Conservation (phyloP, 805 yeast genomes). For the Candida insectorum region DNA sequence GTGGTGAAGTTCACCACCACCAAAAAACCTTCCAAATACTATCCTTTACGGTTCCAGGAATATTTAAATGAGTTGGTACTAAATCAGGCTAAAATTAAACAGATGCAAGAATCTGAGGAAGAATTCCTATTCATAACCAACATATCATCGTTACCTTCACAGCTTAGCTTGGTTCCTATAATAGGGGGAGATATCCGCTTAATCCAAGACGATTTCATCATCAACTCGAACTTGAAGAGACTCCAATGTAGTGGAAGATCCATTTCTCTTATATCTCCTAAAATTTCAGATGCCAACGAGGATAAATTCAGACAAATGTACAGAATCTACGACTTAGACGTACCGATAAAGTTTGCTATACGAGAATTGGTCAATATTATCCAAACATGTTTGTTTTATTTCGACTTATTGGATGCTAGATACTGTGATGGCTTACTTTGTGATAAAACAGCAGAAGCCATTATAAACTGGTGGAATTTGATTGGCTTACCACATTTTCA, state of each 20-base stretch:
- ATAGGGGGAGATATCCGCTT: constrained; percentile 54
- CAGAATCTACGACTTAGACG: constrained; percentile 47
- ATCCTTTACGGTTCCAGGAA: constrained; percentile 51
- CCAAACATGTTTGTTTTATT: constrained; percentile 77
- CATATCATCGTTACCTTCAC: constrained; percentile 74
- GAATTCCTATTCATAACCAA: constrained; percentile 70
- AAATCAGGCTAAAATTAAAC: constrained; percentile 69
- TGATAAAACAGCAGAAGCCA: constrained; percentile 68
- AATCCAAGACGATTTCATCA: constrained; percentile 56
- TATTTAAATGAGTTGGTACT: constrained; percentile 64
- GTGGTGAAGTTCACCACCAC: constrained; percentile 56
- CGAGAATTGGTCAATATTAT: constrained; percentile 68
- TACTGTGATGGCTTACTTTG: constrained; percentile 86
- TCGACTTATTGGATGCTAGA: constrained; percentile 62
- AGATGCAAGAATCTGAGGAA: constrained; percentile 20
- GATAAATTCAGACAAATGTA: constrained; percentile 80
- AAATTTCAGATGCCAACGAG: constrained; percentile 72
- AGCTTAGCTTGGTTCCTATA: constrained; percentile 67
- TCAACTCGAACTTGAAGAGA: constrained; percentile 74
- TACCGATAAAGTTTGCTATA: constrained; percentile 64
- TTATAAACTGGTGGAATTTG: constrained; percentile 76
- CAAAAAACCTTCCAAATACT: constrained; percentile 43
- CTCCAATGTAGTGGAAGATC: constrained; percentile 85
- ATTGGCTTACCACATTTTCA: constrained; percentile 55
- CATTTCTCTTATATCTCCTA: constrained; percentile 58